A percentile compares a stretch with the other conserved stretches of the same genome.
Evolutionary conservation across 2,329 filamentous ascomycete genomes (phyloP).

Genomic region (Beauveria bassiana): DNA sequence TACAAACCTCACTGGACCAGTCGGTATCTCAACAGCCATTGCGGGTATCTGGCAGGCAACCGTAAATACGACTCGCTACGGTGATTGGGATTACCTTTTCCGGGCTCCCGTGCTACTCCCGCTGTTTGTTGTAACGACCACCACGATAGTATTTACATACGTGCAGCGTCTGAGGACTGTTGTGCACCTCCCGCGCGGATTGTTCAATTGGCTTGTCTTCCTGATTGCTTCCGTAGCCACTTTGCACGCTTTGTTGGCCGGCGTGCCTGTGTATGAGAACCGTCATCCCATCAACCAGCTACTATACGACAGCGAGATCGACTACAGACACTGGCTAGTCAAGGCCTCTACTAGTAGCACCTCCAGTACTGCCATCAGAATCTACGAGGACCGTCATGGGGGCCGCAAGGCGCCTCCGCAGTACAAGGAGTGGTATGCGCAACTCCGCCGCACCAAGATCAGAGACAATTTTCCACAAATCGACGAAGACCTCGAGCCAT

Average conservation of each 20-base stretch:
- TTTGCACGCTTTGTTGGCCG: constrained; percentile 23
- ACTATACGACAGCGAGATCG: constrained; percentile 40
- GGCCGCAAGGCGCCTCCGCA: constrained; percentile 67
- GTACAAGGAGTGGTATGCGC: constrained; percentile 80
- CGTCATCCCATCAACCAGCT: constrained; percentile 41
- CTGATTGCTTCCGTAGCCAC: neutral
- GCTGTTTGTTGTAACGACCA: constrained; percentile 31
- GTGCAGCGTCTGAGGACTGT: constrained; percentile 35
- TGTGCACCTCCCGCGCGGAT: constrained; percentile 32
- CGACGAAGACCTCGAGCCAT: constrained; percentile 64
- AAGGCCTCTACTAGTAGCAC: constrained; percentile 39
- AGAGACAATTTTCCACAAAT: constrained; percentile 80
- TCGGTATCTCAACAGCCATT: constrained; percentile 35
- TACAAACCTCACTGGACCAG: constrained; percentile 34
- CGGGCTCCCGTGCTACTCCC: constrained; percentile 28
- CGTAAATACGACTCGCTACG: constrained; percentile 29
- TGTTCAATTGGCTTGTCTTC: neutral
- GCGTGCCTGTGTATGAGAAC: constrained; percentile 24
- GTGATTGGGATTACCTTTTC: constrained; percentile 38
- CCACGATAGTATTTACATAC: constrained; percentile 37
- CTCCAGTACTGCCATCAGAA: constrained; percentile 36
- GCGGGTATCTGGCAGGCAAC: constrained; percentile 30
- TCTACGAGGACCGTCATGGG: constrained; percentile 46
- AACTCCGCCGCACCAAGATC: constrained; percentile 63
- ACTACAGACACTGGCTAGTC: constrained; percentile 41